Evolutionary conservation across 345 rosid genomes (phyloP).

Genomic region (Bruguiera parviflora): DNA sequence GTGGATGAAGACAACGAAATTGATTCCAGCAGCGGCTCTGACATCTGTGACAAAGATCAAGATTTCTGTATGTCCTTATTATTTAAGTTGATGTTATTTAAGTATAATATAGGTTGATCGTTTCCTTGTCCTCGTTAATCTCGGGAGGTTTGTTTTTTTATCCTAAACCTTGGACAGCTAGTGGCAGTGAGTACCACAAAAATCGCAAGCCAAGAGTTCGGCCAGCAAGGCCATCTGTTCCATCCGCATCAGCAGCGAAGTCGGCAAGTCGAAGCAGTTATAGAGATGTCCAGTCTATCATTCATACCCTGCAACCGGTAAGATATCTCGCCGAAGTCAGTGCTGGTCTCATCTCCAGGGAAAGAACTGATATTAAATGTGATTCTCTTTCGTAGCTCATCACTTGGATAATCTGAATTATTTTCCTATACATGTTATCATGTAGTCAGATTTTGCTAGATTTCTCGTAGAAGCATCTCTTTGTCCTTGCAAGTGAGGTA

Average conservation of each 20-base stretch:
- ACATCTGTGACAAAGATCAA: conserved; percentile 49
- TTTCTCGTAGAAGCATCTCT: neutral
- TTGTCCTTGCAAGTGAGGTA: neutral
- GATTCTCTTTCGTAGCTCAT: too few species aligned
- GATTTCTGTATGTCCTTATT: conserved; percentile 37
- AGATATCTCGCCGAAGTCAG: conserved; percentile 9
- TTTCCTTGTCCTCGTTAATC: neutral
- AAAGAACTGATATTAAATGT: too few species aligned
- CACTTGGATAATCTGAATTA: too few species aligned
- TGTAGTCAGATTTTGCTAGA: too few species aligned
- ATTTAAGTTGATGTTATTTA: neutral
- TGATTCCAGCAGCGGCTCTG: conserved; percentile 55
- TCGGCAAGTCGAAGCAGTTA: conserved; percentile 36
- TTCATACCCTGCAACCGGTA: conserved; percentile 43
- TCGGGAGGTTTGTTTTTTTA: neutral
- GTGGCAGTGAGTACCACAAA: conserved; percentile 44
- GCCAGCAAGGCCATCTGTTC: conserved; percentile 47
- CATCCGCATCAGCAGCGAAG: conserved; percentile 36
- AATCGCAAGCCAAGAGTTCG: conserved; percentile 50
- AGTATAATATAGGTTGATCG: neutral
- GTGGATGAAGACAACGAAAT: conserved; percentile 50
- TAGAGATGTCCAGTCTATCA: conserved; percentile 58
- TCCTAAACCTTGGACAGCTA: conserved; percentile 32
- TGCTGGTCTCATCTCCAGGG: too few species aligned
- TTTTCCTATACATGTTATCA: too few species aligned